Percentiles rank a stretch among this genome's conserved stretches.
Conservation (phyloP, 2,329 filamentous ascomycete genomes). For the Calonectria naviculata region DNA sequence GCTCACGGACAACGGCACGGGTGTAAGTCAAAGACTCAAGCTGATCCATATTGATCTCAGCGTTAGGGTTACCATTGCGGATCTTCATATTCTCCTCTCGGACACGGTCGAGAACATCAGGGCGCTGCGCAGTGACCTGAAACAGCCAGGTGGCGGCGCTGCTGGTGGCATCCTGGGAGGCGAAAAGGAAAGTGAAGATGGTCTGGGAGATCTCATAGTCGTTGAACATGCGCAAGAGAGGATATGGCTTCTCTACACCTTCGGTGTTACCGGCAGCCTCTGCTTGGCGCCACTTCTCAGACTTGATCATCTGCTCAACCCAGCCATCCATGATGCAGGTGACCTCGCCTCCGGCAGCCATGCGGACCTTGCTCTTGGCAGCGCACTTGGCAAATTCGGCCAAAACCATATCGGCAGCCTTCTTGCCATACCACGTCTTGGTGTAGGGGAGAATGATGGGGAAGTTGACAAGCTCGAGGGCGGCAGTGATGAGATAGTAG, state of each 20-base stretch:
- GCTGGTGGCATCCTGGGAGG: conserved; percentile 96
- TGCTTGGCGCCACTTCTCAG: conserved; percentile 82
- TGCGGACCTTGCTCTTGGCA: conserved; percentile 91
- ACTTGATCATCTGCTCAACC: conserved; percentile 89
- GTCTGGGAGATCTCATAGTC: conserved; percentile 95
- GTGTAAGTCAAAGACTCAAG: conserved; percentile 92
- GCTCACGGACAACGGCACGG: conserved; percentile 89
- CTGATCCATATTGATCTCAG: conserved; percentile 81
- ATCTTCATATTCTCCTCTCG: conserved; percentile 88
- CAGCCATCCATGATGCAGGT: conserved; percentile 97
- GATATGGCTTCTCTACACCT: conserved; percentile 81
- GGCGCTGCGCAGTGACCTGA: conserved; percentile 92
- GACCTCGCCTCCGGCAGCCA: conserved; percentile 87
- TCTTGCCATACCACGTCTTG: conserved; percentile 97
- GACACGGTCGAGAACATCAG: conserved; percentile 90
- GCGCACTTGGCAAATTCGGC: conserved; percentile 91
- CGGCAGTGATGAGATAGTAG: conserved; percentile 96
- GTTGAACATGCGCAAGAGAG: conserved; percentile 85
- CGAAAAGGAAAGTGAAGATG: conserved; percentile 95
- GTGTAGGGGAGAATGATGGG: conserved; percentile 96
- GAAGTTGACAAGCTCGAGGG: conserved; percentile 97
- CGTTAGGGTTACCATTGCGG: conserved; percentile 79
- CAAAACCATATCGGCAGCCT: conserved; percentile 91
- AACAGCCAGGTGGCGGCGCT: conserved; percentile 95
- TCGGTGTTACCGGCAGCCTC: conserved; percentile 79